These are phyloP conservation scores for Combretum micranthum DNA, from an alignment of 345 rosid genomes.

Conservation along the genomic window DNA sequence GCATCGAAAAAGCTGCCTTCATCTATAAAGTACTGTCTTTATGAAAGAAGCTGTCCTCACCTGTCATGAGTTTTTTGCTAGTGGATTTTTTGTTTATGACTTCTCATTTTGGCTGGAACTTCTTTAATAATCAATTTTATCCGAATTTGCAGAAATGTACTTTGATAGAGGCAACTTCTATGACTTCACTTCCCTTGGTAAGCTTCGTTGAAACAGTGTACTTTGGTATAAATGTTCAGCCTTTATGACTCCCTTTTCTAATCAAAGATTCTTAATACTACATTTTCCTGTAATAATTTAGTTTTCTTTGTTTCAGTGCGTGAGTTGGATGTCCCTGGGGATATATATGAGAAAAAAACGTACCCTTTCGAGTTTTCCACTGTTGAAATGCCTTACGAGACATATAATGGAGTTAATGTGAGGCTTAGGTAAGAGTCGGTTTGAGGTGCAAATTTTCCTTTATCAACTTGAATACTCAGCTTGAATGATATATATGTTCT, in stretches of 20 bases:
- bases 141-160: conserved; percentile 69
- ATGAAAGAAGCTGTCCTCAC: too few species aligned
- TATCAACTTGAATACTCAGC: too few species aligned
- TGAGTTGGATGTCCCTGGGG: conserved; percentile 96
- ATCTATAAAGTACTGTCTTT: too few species aligned
- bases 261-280: neutral
- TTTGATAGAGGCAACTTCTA: conserved; percentile 94
- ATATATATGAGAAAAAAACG: conserved; percentile 77
- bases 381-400: conserved; percentile 95
- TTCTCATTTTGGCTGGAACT: too few species aligned
- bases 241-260: neutral
- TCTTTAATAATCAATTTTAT: neutral
- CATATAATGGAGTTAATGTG: conserved; percentile 89
- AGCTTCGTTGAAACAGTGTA: conserved; percentile 16
- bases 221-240: neutral
- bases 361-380: conserved; percentile 91
- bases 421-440: conserved; percentile 68
- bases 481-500: too few species aligned
- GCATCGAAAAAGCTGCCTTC: too few species aligned
- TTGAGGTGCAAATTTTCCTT: neutral
- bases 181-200: conserved; percentile 95
- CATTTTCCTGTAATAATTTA: neutral
- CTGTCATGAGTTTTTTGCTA: neutral
- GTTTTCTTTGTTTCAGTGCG: conserved; percentile 51
- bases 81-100: neutral